Base-by-base conservation (phyloP, 805 yeast genomes). In the Candida pini region DNA sequence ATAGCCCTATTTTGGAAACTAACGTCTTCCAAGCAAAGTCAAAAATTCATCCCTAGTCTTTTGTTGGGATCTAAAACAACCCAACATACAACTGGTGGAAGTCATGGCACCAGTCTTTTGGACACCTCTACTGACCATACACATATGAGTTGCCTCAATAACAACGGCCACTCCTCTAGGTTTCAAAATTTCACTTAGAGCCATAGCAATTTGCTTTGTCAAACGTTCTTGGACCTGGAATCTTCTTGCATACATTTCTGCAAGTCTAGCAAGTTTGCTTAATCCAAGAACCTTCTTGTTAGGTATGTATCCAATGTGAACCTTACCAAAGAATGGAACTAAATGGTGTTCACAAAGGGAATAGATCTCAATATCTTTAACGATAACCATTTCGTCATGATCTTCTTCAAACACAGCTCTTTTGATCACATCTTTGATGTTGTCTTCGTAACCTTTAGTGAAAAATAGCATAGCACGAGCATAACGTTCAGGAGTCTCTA, bases 151-250 rank as follows among this genome's bases (percentile, higher is more conserved):
- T 14, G 97, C 97, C 62, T 92, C 98, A 52, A 92, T 88, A 18
- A 92, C 97, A 26, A 92, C 98, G 1, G 97, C 98, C 7, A 92
- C 98, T 42, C 98, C 98, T 52, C 89, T 74, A 13, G 98, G 98
- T 53, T 83, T 81, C 51, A 92, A 69, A 39, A 89, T 85, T 54
- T 88, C 97, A 57, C 81, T 78, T 36, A 92, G 63, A 1, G 97
- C 97, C 83, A 88, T 85, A 21, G 98, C 97, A 35, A 92, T 89
- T 60, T 92, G 98, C 60, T 92, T 92, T 9, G 98, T 92, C 43
- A 92, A 71, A 46, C 98, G 71, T 58, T 92, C 98, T 62, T 92
- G 98, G n/a, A 92, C 98, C 63, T 92, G 98, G 49, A 92, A 73
- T 51, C 98, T 73, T 62, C 97, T 76, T 5, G 95, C 73, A 55